A percentile compares a stretch with the other conserved stretches of the same genome.
Evolutionary conservation across 495 filamentous ascomycete genomes (phyloP).

Genomic region (Neurospora discreta): DNA sequence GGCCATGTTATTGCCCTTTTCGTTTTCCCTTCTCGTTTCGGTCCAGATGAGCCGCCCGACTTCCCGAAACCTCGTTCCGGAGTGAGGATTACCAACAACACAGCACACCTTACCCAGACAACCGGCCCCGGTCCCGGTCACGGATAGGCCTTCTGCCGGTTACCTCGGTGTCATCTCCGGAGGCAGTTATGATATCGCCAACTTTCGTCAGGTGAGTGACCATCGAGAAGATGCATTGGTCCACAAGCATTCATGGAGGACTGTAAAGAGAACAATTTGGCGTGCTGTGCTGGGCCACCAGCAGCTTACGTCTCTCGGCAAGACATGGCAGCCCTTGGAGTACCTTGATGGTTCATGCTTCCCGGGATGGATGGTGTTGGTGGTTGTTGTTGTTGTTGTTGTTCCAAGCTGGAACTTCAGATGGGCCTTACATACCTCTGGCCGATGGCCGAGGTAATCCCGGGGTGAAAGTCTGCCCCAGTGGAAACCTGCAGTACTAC

Average conservation of each 20-base stretch:
- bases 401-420: not conserved
- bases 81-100: not conserved
- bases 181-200: not conserved
- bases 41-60: not conserved
- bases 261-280: not conserved
- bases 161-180: not conserved
- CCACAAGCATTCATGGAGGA: not conserved
- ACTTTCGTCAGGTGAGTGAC: not conserved
- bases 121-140: not conserved
- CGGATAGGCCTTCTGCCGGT: not conserved
- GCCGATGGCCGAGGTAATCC: not conserved
- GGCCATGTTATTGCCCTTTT: not conserved
- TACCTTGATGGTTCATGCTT: not conserved
- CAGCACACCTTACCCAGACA: not conserved
- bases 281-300: not conserved
- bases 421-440: not conserved
- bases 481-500: not conserved
- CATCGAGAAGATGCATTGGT: not conserved
- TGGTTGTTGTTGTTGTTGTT: not conserved
- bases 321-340: not conserved
- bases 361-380: not conserved
- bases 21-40: not conserved
- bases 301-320: not conserved
- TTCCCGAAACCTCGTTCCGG: not conserved
- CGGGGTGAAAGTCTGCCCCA: not conserved